Percentiles rank a stretch among this genome's conserved stretches.
Conservation (phyloP, 805 yeast species). For the Yarrowia sp. region DNA sequence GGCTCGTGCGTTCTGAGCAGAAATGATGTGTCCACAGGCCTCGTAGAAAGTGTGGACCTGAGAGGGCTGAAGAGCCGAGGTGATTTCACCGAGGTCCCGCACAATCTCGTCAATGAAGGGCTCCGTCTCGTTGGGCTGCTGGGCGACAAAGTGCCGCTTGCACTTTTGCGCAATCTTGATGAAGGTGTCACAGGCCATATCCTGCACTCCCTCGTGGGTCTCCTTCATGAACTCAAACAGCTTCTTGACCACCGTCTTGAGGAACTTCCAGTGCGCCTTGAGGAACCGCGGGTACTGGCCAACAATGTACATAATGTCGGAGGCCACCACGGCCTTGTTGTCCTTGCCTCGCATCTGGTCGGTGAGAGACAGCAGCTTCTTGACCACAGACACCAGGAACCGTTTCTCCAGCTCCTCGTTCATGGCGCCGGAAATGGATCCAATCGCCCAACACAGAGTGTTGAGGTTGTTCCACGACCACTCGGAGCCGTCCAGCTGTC, state of each 20-base stretch:
- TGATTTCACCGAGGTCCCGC: conserved; percentile 73
- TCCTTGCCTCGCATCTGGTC: conserved; percentile 97
- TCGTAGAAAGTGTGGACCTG: conserved; percentile 97
- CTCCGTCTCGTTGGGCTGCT: conserved; percentile 78
- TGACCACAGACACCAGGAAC: conserved; percentile 88
- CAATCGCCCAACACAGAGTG: conserved; percentile 99
- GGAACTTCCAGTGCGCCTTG: conserved; percentile 96
- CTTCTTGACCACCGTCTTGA: conserved; percentile 93
- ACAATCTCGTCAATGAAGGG: conserved; percentile 93
- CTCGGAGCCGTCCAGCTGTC: conserved; percentile 90
- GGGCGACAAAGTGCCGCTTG: conserved; percentile 89
- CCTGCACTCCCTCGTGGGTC: conserved; percentile 99
- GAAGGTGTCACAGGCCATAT: conserved; percentile 99
- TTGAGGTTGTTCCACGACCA: conserved; percentile 99
- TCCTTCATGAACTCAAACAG: conserved; percentile 99
- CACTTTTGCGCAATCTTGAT: conserved; percentile 94
- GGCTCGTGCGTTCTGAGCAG: conserved; percentile 74
- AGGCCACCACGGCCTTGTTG: conserved; percentile 98
- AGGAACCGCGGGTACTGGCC: conserved; percentile 98
- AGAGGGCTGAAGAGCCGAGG: conserved; percentile 92
- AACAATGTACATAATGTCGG: conserved; percentile 99
- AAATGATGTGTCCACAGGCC: conserved; percentile 91
- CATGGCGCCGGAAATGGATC: conserved; percentile 98
- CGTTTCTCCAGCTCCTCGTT: conserved; percentile 95
- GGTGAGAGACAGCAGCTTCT: conserved; percentile 84